Conservation (phyloP, 31 red algal species). For the Bonnemaisonia californica region DNA sequence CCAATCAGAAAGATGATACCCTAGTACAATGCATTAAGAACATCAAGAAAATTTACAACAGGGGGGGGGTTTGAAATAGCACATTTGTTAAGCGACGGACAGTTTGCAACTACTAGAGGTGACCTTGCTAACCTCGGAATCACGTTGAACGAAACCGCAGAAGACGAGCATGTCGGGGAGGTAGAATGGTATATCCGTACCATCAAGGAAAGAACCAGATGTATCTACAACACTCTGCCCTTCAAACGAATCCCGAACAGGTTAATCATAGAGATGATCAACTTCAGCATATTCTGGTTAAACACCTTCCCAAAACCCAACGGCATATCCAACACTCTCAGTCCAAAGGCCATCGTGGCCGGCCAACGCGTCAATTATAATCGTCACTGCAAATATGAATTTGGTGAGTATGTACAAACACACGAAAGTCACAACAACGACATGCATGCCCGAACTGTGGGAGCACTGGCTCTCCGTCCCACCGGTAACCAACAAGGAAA, state of each 20-base stretch:
- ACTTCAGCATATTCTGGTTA: conserved; percentile 22
- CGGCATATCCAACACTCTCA: neutral
- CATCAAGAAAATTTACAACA: neutral
- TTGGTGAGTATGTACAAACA: conserved; percentile 5
- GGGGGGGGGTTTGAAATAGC: neutral
- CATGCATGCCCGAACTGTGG: neutral
- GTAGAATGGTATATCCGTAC: conserved; percentile 26
- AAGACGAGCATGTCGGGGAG: neutral
- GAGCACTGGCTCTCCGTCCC: conserved; percentile 11
- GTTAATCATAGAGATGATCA: neutral
- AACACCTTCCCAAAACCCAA: neutral
- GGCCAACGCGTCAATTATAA: neutral
- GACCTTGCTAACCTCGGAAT: conserved; percentile 4
- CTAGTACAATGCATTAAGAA: neutral
- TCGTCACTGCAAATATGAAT: neutral
- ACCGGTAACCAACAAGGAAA: conserved; percentile 24
- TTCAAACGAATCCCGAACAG: conserved; percentile 16
- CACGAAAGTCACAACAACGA: conserved; percentile 1
- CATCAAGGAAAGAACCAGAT: conserved; percentile 6
- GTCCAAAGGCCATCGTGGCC: neutral
- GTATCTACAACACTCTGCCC: conserved; percentile 17
- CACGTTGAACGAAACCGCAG: neutral
- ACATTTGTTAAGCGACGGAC: neutral
- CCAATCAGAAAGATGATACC: neutral
- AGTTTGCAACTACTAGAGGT: neutral